Evolutionary conservation across 2,329 filamentous ascomycete genomes (phyloP), one percentile per base, ranked within the genome.

Genomic region (Phaeophleospora eucalypticola): DNA sequence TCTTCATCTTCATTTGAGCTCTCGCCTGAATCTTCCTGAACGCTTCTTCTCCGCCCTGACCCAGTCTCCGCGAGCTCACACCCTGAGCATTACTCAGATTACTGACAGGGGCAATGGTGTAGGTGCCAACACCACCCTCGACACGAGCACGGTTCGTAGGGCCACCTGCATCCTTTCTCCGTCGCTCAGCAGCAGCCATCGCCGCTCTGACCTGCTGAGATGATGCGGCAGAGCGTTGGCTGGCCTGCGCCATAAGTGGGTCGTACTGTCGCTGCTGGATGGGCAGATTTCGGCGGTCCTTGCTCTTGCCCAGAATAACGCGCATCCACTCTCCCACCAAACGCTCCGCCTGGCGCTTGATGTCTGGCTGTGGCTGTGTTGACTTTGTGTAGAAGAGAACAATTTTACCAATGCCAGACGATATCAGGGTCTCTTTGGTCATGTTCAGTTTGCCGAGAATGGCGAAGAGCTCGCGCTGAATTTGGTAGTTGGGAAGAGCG

Each of bases 321-420:
- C 93, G 79, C 55, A 89, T 95, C 93, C 93, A 98, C 65, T 97
- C 91, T 46, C 87, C 88, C 46, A 96, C 77, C n/a, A 97, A 76
- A 40, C 87, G 82, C 72, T 97, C 90, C 0, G 93, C 93, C 71
- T 90, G 88, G 57, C 91, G 84, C 75, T 96, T 96, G 75, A 98
- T 96, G 51, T 78, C 79, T 3, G 84, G 75, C 69, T 97, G 88
- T 1, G 90, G 86, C 57, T 88, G 85, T 73, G 90, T 94, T 74
- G 87, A 95, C 70, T 90, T 90, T 41, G 90, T 96, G 71, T 98
- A 98, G 73, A 96, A 98, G 53, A 95, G 81, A 43, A 96, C 86
- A 39, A 98, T 89, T 68, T 96, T 96, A 64, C 93, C 93, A 55
- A 98, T 93, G 16, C 91, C 90, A 59, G 88, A 95, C 56, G 89